Evolutionary conservation across 129 eudicot genomes (phyloP), one percentile per base, ranked within the genome.

Genomic region (Flaveria sonorensis): DNA sequence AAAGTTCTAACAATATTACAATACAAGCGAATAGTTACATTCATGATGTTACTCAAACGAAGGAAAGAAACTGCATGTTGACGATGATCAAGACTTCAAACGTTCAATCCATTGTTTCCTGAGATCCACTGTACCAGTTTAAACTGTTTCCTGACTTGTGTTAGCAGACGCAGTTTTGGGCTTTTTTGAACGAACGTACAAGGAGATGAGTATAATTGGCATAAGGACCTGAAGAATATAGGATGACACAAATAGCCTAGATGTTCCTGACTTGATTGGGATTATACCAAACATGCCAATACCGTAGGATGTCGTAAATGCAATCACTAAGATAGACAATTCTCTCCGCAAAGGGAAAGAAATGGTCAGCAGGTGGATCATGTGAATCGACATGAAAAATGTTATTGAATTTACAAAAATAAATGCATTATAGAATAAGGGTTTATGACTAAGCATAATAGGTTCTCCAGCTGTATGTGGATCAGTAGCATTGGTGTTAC

Each of bases 321-420:
- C 82, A 26, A 79, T 2, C 28, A 74, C 57, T 24, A 76, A 63
- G 18, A 85, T 55, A 2, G 21, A 66, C 65, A 87, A 42, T 42
- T 87, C 92, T 23, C 63, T 26, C 60, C 71, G 76, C 71, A 87
- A 71, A 15, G 87, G 91, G 53, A 85, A 87, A 13, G 76, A 73
- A 0, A 16, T 0, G 1, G 88, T 84, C 19, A 87, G 83, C 7
- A 72, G 39, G 18, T 13, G 3, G 13, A 87, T 78, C 81, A 81
- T 81, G 74, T 71, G 40, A 39, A 81, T 39, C 0, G 91, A 87
- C 30, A 20, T 42, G 40, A 15, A 72, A 57, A 85, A 79, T 23
- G 88, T 89, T 50, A 85, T 19, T 1, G 84, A 83, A 70, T 83
- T 86, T 45, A 36, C 61, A 10, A 81, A 53, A 19, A 86, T 30